Evolutionary conservation across 192 early-diverging fungal genomes (phyloP), one percentile per base, ranked within the genome.

Genomic region (Geranomyces michiganensis): DNA sequence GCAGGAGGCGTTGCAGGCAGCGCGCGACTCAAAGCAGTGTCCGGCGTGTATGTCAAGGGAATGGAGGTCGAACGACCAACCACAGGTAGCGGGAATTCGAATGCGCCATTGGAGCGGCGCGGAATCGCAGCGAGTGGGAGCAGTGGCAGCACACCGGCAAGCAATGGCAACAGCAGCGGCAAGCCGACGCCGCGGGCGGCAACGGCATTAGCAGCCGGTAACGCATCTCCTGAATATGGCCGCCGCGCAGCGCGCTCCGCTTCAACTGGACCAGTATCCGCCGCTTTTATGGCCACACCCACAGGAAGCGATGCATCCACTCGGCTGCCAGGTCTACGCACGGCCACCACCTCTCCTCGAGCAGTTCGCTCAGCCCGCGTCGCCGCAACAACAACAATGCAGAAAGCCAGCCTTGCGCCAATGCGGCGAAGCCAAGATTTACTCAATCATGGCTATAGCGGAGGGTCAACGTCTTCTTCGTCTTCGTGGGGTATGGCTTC

Each of bases 351-450:
- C 19, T 26, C 51, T 24, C 19, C 26, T 6, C 21, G 26, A 53
- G 51, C 51, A 53, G 17, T 53, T n/a, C 51, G 26, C 36, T 53
- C 51, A 26, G 26, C 19, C 17, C 19, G 21, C 6, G 26, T 26
- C 15, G 26, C 6, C 51, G 26, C 51, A 6, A 15, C 19, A 6
- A 53, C 51, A 17, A 53, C 51, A n/a, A 53, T 17, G 21, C 4
- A 4, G 6, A n/a, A 26, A n/a, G 26, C 58, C 58, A 29, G 27
- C 22, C 62, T 64, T 5, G 62, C 62, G 1, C 62, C 62, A 19
- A 45, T 64, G 41, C 62, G 43, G 4, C 62, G 62, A 14, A 43
- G 33, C 14, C 62, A 64, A 46, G 62, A 64, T 5, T 41, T 64
- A 6, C 43, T 45, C 44, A 64, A 41, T 21, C 62, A 64, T 12